Evolutionary conservation across 495 filamentous ascomycete species (phyloP).

Genomic region (Rhypophila decipiens): DNA sequence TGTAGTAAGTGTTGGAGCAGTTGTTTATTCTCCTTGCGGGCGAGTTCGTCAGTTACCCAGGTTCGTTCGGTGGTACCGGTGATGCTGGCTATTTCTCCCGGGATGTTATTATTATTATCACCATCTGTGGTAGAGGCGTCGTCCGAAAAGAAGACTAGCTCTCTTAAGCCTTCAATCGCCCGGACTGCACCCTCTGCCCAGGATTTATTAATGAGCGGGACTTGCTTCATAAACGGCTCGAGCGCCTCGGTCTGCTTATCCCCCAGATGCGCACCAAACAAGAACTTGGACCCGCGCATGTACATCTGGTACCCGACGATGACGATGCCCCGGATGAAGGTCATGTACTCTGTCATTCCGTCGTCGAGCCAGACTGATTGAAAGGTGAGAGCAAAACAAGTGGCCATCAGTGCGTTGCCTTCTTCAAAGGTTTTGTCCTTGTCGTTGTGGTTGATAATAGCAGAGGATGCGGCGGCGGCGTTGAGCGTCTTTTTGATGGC

Average conservation of each 20-base stretch:
- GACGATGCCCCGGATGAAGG: constrained; percentile 54
- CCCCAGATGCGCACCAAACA: constrained; percentile 39
- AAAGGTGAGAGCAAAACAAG: constrained; percentile 54
- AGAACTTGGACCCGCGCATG: constrained; percentile 32
- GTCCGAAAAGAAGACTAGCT: constrained; percentile 15
- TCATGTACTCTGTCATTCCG: constrained; percentile 56
- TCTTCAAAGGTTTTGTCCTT: constrained; percentile 26
- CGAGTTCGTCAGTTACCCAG: no score
- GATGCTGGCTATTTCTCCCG: no score
- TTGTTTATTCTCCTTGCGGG: no score
- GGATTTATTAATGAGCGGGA: constrained; percentile 26
- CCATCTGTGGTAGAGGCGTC: no score
- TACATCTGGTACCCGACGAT: constrained; percentile 48
- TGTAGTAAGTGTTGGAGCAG: no score
- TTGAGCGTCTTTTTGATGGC: constrained; percentile 45
- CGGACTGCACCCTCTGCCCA: constrained; percentile 32
- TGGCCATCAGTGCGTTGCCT: constrained; percentile 48
- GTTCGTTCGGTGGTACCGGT: no score
- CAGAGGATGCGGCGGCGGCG: no score
- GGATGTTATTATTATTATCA: no score
- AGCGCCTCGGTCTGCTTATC: constrained; percentile 23
- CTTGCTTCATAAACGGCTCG: constrained; percentile 25
- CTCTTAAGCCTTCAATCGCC: constrained; percentile 28
- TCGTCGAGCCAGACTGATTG: constrained; percentile 54
- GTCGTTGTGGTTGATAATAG: constrained; percentile 9